phyloP scores from a whole-genome alignment of 768 basidiomycete genomes.

The Filobasidium floriforme region DNA sequence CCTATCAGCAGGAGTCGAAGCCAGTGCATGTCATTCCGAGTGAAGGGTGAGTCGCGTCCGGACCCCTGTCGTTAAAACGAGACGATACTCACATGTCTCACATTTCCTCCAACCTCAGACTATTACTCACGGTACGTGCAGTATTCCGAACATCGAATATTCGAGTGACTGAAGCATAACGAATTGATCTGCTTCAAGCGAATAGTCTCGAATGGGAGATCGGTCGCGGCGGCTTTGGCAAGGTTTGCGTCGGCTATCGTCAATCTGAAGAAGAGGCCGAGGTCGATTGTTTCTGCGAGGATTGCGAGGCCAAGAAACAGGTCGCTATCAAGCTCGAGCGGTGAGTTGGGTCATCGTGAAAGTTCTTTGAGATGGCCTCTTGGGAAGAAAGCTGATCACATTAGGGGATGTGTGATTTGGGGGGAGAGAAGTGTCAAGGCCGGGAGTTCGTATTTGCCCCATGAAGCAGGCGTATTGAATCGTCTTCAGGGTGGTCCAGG shows the following conservation, averaged over 20 bases:
- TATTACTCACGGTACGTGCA: slow-evolving; percentile 14
- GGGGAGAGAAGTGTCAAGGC: neutral
- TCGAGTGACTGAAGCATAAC: neutral
- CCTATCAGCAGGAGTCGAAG: no score
- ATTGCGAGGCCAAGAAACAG: slow-evolving; percentile 7
- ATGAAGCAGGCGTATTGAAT: slow-evolving; percentile 16
- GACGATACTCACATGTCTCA: neutral
- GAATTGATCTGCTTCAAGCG: neutral
- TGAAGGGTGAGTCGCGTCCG: slow-evolving; percentile 16
- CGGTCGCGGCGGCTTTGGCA: slow-evolving; percentile 22
- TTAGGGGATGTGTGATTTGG: neutral
- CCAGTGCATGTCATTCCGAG: slow-evolving; percentile 21
- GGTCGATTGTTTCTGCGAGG: neutral
- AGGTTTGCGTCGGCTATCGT: slow-evolving; percentile 15
- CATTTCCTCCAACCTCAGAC: neutral
- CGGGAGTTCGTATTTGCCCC: slow-evolving; percentile 4
- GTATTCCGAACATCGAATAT: neutral
- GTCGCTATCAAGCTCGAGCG: slow-evolving; percentile 25
- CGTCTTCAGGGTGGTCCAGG: slow-evolving; percentile 20
- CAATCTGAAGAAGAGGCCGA: slow-evolving; percentile 7
- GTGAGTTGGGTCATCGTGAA: slow-evolving; percentile 1
- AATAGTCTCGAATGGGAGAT: slow-evolving; percentile 20
- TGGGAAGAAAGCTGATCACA: neutral
- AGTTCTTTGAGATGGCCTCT: no score
- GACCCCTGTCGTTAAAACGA: neutral